Base-by-base conservation (phyloP, 208 protist genomes). In the Wallacemonas sp. region DNA sequence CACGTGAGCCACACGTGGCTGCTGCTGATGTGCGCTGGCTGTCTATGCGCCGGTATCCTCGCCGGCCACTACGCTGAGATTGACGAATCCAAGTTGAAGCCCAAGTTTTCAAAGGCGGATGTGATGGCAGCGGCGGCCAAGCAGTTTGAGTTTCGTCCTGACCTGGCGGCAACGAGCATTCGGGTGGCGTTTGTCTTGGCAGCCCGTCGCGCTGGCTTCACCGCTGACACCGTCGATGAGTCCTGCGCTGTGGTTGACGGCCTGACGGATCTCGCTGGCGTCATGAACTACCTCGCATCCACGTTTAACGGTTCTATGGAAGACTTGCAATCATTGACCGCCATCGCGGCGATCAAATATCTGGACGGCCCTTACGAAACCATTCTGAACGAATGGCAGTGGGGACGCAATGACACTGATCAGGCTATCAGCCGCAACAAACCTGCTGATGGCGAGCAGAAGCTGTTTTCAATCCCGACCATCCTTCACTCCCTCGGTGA, bases 1-100 rank as follows among this genome's bases (percentile, higher is more conserved):
- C 88, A 94, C 68, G 62, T 94, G 45, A 94, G 73, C 58, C 88
- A 94, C 75, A 88, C 67, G 37, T 94, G 84, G 88, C 74, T 94
- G 10, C 62, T 91, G 29, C 44, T 92, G 21, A 92, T 91, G 85
- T 94, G 88, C 55, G 37, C 80, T 15, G 85, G 83, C 50, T 94
- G 88, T 68, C 78, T 91, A 27, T 76, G 75, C 26, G 85, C 83
- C 10, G 88, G 88, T 15, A 65, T 79, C 46, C 68, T 87, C 0
- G 88, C 85, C 2, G 88, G 88, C 0, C 78, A 81, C 48, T 64
- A 85, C 17, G 82, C 81, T 1, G 80, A 92, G 50, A 80, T 94
- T 29, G 88, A 94, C 60, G 88, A 94, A 57, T 79, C 72, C 2
- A 78, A 85, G 42, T 59, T 94, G 2, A 77, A 87, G 13, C 85